A percentile compares a stretch with the other conserved stretches of the same genome.
Conservation (phyloP, 768 basidiomycete species). For the Macrolepiota albuminosa region DNA sequence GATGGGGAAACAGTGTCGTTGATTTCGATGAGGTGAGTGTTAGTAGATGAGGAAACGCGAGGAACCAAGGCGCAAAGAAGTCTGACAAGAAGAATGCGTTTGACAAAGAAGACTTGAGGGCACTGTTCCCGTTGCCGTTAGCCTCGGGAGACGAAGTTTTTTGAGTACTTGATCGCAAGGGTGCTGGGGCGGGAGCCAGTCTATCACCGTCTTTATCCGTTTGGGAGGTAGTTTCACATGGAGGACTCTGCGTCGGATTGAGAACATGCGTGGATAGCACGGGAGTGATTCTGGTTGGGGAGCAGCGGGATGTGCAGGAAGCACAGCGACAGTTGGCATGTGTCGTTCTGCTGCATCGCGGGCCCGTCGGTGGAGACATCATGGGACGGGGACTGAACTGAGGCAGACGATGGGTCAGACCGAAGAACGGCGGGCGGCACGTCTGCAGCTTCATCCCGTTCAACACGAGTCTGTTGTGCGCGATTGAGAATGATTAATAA, state of each 20-base stretch:
- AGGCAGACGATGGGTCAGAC: too few relatives aligned
- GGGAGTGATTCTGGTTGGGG: slow-evolving; percentile 7
- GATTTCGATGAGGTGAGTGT: slow-evolving; percentile 40
- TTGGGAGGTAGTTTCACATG: slow-evolving; percentile 12
- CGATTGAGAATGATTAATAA: too few relatives aligned
- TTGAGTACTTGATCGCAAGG: slow-evolving; percentile 7
- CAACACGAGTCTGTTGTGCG: slow-evolving; percentile 53
- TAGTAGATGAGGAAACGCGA: slow-evolving; percentile 51
- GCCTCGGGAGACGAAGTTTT: slow-evolving; percentile 12
- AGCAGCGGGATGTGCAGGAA: slow-evolving; percentile 3
- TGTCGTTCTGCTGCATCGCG: too few relatives aligned
- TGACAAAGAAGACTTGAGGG: slow-evolving; percentile 11
- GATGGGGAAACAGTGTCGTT: slow-evolving; percentile 23
- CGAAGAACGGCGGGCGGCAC: slow-evolving; percentile 87
- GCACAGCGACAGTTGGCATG: too few relatives aligned
- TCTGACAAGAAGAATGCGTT: slow-evolving; percentile 46
- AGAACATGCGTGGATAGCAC: slow-evolving; percentile 2
- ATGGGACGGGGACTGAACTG: too few relatives aligned
- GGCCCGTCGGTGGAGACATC: too few relatives aligned
- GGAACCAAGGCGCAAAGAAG: slow-evolving; percentile 61
- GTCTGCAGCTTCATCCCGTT: slow-evolving; percentile 94
- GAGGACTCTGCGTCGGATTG: slow-evolving; percentile 2
- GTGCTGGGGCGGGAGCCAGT: slow-evolving; percentile 9
- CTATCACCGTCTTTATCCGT: slow-evolving; percentile 18
- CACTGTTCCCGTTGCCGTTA: slow-evolving; percentile 16